Percentiles rank a stretch among this genome's conserved stretches.
These are phyloP conservation scores for Petunia secreta DNA, from an alignment of 257 asterid genomes.

Conservation along the genomic window DNA sequence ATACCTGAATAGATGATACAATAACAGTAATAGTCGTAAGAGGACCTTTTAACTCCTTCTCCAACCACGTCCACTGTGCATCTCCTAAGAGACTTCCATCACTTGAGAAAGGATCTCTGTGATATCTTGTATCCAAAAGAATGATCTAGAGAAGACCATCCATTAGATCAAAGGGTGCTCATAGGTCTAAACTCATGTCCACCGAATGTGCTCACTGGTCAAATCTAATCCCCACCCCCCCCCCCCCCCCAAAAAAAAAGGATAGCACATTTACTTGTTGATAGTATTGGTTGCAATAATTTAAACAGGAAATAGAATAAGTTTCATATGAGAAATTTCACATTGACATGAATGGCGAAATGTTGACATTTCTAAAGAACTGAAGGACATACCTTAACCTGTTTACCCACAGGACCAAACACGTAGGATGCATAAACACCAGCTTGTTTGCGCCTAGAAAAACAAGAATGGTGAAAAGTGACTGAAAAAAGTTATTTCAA, in stretches of 20 bases:
- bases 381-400: constrained; percentile 37
- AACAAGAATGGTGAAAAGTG: neutral
- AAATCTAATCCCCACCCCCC: no score
- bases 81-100: constrained; percentile 42
- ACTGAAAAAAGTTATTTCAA: neutral
- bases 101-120: constrained; percentile 38
- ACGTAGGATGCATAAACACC: constrained; percentile 41
- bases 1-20: constrained; percentile 43
- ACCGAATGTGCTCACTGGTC: no score
- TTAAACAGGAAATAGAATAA: neutral
- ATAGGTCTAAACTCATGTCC: neutral
- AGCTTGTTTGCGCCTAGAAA: constrained; percentile 41
- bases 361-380: neutral
- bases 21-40: constrained; percentile 37
- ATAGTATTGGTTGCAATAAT: neutral
- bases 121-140: constrained; percentile 45
- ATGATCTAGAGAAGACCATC: constrained; percentile 35
- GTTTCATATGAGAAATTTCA: neutral
- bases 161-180: constrained; percentile 5
- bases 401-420: constrained; percentile 43
- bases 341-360: neutral
- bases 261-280: neutral
- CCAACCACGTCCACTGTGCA: constrained; percentile 43
- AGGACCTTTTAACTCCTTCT: constrained; percentile 36
- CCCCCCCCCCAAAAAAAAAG: no score